Base-by-base conservation (phyloP, 805 yeast species). In the Ogataea methanolica region DNA sequence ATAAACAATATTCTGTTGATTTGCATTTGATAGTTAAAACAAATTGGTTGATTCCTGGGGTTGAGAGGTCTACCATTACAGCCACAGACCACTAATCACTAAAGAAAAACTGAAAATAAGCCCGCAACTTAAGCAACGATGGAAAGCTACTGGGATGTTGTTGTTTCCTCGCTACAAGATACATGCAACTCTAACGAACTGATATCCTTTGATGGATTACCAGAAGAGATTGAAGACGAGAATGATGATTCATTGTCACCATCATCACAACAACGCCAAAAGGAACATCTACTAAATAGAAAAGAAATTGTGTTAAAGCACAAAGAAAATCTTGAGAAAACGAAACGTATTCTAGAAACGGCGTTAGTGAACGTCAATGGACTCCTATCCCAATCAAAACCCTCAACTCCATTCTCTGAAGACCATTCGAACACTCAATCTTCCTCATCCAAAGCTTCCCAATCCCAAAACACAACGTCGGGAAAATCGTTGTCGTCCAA, bases 101-200 rank as follows among this genome's bases (percentile, higher is more conserved):
- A 31, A 31, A 14, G 34, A 31, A 31, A 5, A 5, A 3, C 16
- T 21, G 21, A 38, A n/a, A 8, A 14, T 14, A 29, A 14, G 4
- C n/a, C 6, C 15, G 11, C 17, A n/a, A 12, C 16, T 21, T 6
- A 40, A 22, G 11, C 23, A 3, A 22, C 15, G 5, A 75, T 78
- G 72, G 83, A 79, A 23, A 80, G 84, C 1, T 75, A 78, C 55
- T 85, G 92, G 92, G 86, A 82, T 55, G 74, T 77, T 31, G 82
- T 82, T 6, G 69, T 81, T 3, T 74, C 88, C 6, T 80, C 85
- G 1, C 66, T 85, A 17, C 90, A 84, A 60, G 90, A 84, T 55
- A 73, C 83, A 11, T 80, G 80, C 62, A 83, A 79, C 52, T 72
- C 80, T 26, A 82, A 82, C 56, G 87, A 80, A 54, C 70, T 75